Conservation (phyloP, 768 basidiomycete genomes). For the Boletus barrowsii region DNA sequence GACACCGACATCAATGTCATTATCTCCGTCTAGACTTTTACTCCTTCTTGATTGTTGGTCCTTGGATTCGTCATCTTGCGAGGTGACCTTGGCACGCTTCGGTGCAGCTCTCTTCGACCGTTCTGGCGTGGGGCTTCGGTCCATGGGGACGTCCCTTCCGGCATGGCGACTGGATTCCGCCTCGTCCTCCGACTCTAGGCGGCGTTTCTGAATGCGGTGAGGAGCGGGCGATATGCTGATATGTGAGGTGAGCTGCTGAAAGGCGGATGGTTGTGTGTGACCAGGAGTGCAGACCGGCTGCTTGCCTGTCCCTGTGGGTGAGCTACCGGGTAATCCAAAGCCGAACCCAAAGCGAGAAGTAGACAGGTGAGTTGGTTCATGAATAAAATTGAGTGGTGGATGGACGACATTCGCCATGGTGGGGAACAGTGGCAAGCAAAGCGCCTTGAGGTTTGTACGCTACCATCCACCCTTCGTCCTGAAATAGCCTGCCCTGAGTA, state of each 20-base stretch:
- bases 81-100: slow-evolving; percentile 50
- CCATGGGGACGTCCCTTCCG: slow-evolving; percentile 69
- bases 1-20: slow-evolving; percentile 68
- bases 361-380: slow-evolving; percentile 55
- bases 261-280: slow-evolving; percentile 42
- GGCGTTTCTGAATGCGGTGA: slow-evolving; percentile 57
- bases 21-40: slow-evolving; percentile 39
- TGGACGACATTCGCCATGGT: slow-evolving; percentile 73
- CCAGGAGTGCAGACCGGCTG: slow-evolving; percentile 41
- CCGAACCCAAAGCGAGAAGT: slow-evolving; percentile 71
- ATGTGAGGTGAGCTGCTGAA: slow-evolving; percentile 54
- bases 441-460: slow-evolving; percentile 4
- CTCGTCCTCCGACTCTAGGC: slow-evolving; percentile 70
- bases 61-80: slow-evolving; percentile 31
- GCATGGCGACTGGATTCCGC: slow-evolving; percentile 36
- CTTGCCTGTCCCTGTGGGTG: slow-evolving; percentile 47
- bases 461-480: not conserved
- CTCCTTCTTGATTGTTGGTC: slow-evolving; percentile 49
- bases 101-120: slow-evolving; percentile 65
- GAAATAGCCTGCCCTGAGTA: slow-evolving; percentile 34
- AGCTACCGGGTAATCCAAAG: slow-evolving; percentile 53
- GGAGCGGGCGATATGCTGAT: slow-evolving; percentile 40
- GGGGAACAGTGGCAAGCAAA: slow-evolving; percentile 19
- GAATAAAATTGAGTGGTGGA: slow-evolving; percentile 62
- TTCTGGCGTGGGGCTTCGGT: slow-evolving; percentile 82